Base-by-base conservation (phyloP, 129 eudicot species). In the Deinandra increscens region DNA sequence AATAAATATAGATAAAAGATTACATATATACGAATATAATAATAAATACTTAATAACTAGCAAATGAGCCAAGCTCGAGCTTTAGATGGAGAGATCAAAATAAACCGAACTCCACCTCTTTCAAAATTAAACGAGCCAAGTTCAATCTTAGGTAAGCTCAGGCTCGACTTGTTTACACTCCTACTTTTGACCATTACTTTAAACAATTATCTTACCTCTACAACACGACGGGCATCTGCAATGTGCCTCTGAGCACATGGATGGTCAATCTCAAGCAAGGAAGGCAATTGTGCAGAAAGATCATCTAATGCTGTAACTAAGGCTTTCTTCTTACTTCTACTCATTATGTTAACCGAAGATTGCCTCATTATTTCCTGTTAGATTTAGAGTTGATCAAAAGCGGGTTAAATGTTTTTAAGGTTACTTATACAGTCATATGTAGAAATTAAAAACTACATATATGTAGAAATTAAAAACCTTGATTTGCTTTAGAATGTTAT, bases 181-280 rank as follows among this genome's bases (percentile, higher is more conserved):
- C n/a, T 36, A 36, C 11, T 31, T 33, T 60, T 33, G 10, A 38
- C 31, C 14, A 2, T 13, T 58, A 64, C 5, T 23, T 4, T 15
- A 36, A 8, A 55, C 26, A 39, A 1, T 20, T 23, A 66, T 69
- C 15, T 63, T 85, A 89, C 98, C 98, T 93, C 97, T 38, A 87
- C 88, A 51, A 83, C 75, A 46, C 74, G 87, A 7, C 95, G 88
- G 69, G 95, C 95, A 45, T 93, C 97, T 36, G 86, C 82, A 72
- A 93, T 93, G 70, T 89, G 90, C 78, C 80, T 87, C 77, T 80
- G 93, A 46, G 99, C 97, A 85, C 99, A 89, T 22, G 97, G 92
- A 75, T 93, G 99, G 75, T 93, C 99, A 61, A 93, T 66, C 50
- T 93, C 99, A 58, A 93, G 95, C 67, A 93, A 79, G 29, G 99